phyloP scores from a whole-genome alignment of 345 rosid genomes.

The Anacardium occidentale region DNA sequence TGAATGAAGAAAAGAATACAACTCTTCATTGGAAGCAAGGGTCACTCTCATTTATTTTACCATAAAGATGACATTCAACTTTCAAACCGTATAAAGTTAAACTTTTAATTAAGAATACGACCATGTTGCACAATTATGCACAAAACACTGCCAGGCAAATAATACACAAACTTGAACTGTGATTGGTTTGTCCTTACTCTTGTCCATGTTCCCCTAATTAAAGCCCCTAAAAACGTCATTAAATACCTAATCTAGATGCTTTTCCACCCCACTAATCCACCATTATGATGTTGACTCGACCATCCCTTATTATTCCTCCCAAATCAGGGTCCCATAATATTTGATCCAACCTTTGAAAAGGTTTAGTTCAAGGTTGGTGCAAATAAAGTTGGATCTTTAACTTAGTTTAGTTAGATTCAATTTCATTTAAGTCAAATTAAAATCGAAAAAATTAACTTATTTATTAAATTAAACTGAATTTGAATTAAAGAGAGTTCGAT shows the following conservation, averaged over 20 bases:
- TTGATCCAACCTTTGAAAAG: too few species aligned
- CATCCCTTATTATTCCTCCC: neutral
- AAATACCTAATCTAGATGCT: conserved; percentile 32
- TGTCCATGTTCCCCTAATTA: conserved; percentile 18
- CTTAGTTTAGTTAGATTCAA: too few species aligned
- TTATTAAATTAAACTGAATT: too few species aligned
- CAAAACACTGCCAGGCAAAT: conserved; percentile 36
- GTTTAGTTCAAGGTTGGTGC: too few species aligned
- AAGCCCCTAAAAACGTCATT: conserved; percentile 8
- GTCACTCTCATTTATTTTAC: conserved; percentile 12
- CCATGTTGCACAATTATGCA: conserved; percentile 30
- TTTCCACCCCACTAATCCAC: conserved; percentile 34
- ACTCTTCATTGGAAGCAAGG: conserved; percentile 29
- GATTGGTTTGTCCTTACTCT: conserved; percentile 50
- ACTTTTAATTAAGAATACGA: conserved; percentile 28
- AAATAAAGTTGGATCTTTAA: too few species aligned
- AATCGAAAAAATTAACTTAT: too few species aligned
- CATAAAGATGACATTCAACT: conserved; percentile 9
- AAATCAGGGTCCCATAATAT: too few species aligned
- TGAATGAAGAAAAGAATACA: neutral
- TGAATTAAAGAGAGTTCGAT: too few species aligned
- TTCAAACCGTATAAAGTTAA: conserved; percentile 41
- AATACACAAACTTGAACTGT: conserved; percentile 42
- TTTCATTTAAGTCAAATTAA: too few species aligned
- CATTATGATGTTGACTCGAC: conserved; percentile 34